Percentiles rank a stretch among this genome's conserved stretches.
These are phyloP conservation scores for Talaromyces islandicus DNA, from an alignment of 2,329 filamentous ascomycete genomes.

Conservation along the genomic window DNA sequence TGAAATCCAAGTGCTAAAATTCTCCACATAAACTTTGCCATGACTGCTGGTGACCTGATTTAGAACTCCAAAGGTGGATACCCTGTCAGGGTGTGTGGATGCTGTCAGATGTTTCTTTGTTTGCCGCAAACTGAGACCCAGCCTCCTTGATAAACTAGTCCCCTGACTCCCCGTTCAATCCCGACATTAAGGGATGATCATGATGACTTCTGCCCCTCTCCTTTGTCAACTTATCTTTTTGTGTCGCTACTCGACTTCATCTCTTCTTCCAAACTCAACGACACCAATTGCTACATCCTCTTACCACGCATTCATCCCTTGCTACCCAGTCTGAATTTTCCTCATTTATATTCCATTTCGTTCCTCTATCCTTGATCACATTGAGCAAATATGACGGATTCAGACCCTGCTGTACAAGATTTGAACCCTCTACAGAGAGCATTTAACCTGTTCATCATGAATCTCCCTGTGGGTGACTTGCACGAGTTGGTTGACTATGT, in stretches of 20 bases:
- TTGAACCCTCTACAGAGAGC: constrained; percentile 17
- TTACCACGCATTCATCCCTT: not conserved
- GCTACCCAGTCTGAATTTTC: not conserved
- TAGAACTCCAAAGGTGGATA: not conserved
- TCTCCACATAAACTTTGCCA: not conserved
- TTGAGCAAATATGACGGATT: not conserved
- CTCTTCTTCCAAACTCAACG: not conserved
- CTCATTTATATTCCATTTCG: not conserved
- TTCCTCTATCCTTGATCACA: not conserved
- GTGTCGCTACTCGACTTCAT: not conserved
- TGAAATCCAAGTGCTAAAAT: not conserved
- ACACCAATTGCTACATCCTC: not conserved
- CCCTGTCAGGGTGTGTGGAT: not conserved
- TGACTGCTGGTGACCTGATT: not conserved
- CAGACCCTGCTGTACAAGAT: not conserved
- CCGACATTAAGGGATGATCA: not conserved
- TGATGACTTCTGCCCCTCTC: constrained; percentile 1
- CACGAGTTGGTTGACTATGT: constrained; percentile 16
- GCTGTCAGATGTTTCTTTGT: constrained; percentile 6
- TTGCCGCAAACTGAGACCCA: constrained; percentile 4
- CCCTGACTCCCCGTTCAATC: not conserved
- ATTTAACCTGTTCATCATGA: constrained; percentile 21
- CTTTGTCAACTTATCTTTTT: constrained; percentile 1
- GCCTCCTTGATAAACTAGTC: constrained; percentile 4
- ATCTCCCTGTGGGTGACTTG: constrained; percentile 19